These are phyloP conservation scores for Coniophora puteana DNA, from an alignment of 1,284 basidiomycete species.

Conservation along the genomic window DNA sequence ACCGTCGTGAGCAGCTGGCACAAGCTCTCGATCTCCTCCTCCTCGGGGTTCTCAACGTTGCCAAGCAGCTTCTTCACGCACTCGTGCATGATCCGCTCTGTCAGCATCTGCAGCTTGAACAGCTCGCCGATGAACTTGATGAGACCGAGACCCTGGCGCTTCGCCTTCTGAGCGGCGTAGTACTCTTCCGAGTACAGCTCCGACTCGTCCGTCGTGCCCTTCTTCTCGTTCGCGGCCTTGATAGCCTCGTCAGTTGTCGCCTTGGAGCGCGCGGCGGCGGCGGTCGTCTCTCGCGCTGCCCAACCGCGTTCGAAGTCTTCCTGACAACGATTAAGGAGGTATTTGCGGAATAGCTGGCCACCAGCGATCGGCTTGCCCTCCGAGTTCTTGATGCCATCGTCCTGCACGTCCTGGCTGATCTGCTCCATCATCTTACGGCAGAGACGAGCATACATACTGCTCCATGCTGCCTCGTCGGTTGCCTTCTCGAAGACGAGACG, in stretches of 20 bases:
- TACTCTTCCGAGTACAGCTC: conserved; percentile 94
- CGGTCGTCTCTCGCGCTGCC: conserved; percentile 69
- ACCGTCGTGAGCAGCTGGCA: conserved; percentile 93
- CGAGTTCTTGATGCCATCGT: conserved; percentile 73
- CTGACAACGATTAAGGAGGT: conserved; percentile 90
- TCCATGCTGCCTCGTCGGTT: conserved; percentile 93
- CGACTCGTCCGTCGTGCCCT: conserved; percentile 45
- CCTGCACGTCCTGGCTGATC: conserved; percentile 82
- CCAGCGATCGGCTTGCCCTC: conserved; percentile 87
- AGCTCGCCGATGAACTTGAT: conserved; percentile 98
- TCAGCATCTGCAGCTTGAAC: conserved; percentile 95
- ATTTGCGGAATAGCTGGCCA: conserved; percentile 93
- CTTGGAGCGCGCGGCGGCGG: conserved; percentile 55
- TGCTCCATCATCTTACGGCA: conserved; percentile 93
- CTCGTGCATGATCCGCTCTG: conserved; percentile 93
- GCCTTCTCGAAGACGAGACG: conserved; percentile 97
- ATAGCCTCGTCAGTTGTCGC: conserved; percentile 57
- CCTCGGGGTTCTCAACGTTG: conserved; percentile 92
- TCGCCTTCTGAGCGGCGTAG: conserved; percentile 95
- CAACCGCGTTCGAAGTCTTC: conserved; percentile 93
- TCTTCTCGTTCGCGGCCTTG: conserved; percentile 58
- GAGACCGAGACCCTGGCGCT: conserved; percentile 94
- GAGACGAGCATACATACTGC: conserved; percentile 94
- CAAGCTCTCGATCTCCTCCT: conserved; percentile 96
- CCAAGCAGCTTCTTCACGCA: conserved; percentile 93